Percentiles rank a stretch among this genome's conserved stretches.
Evolutionary conservation across 805 yeast genomes (phyloP).

Genomic region (Soucietia sequanensis): DNA sequence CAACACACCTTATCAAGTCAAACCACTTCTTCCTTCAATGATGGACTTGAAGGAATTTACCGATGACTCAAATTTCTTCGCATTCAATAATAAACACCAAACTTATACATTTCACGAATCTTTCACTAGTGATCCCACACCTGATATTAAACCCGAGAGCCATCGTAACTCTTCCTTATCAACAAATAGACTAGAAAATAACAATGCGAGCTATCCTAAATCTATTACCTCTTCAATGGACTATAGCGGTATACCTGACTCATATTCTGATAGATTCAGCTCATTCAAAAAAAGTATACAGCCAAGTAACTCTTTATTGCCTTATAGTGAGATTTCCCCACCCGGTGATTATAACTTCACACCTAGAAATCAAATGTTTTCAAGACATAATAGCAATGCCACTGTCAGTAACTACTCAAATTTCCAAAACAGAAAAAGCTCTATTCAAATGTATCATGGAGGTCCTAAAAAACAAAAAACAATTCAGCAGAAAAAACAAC

Average conservation of each 20-base stretch:
- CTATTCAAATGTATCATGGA: neutral
- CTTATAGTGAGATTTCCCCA: neutral
- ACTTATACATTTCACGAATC: neutral
- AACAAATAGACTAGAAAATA: neutral
- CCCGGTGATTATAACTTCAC: neutral
- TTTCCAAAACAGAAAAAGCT: constrained; percentile 1
- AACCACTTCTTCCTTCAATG: constrained; percentile 29
- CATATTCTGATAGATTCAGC: constrained; percentile 4
- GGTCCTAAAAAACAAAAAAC: neutral
- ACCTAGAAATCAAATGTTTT: neutral
- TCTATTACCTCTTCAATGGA: constrained; percentile 4
- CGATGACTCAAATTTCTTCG: neutral
- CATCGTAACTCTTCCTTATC: neutral
- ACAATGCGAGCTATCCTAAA: neutral
- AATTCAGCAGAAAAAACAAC: constrained; percentile 2
- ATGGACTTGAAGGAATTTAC: constrained; percentile 9
- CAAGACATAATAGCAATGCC: neutral
- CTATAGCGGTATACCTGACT: constrained; percentile 1
- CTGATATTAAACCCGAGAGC: neutral
- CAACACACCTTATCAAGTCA: constrained; percentile 44
- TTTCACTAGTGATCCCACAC: neutral
- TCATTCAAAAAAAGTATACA: constrained; percentile 1
- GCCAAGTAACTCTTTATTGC: neutral
- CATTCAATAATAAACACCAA: neutral
- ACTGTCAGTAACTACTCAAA: too few species aligned